phyloP scores from a whole-genome alignment of 148 eudicot species.

The Tetragonia tetragonoides region DNA sequence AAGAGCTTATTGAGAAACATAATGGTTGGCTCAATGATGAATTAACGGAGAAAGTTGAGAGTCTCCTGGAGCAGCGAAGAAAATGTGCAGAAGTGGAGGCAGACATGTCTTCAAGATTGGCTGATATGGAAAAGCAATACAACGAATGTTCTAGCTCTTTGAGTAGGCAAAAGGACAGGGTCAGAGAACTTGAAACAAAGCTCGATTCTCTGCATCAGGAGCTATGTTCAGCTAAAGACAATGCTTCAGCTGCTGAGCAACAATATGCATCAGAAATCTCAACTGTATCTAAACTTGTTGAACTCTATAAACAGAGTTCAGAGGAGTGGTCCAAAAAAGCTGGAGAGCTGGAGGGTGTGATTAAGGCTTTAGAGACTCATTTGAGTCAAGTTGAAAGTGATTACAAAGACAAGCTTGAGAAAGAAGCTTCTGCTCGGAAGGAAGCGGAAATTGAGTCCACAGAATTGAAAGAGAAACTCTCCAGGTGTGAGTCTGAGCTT shows the following conservation, averaged over 20 bases:
- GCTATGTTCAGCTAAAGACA: constrained; percentile 60
- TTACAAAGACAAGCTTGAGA: constrained; percentile 78
- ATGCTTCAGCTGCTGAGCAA: constrained; percentile 67
- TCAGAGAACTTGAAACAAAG: constrained; percentile 65
- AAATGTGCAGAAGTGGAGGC: constrained; percentile 68
- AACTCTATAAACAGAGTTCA: constrained; percentile 90
- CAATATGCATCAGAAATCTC: constrained; percentile 60
- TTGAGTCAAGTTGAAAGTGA: constrained; percentile 78
- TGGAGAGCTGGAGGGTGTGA: constrained; percentile 94
- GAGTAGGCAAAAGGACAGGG: constrained; percentile 69
- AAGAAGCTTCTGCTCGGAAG: constrained; percentile 56
- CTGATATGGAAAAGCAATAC: constrained; percentile 70
- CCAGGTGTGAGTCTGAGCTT: constrained; percentile 63
- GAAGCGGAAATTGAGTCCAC: constrained; percentile 63
- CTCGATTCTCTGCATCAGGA: constrained; percentile 63
- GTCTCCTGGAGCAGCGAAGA: constrained; percentile 60
- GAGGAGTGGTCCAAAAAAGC: constrained; percentile 97
- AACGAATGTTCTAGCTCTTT: constrained; percentile 64
- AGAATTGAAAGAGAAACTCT: constrained; percentile 67
- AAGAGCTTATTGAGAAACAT: constrained; percentile 90
- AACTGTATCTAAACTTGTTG: constrained; percentile 78
- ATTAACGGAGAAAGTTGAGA: constrained; percentile 57
- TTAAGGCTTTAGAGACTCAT: constrained; percentile 91
- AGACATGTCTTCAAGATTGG: constrained; percentile 69
- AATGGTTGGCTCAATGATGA: constrained; percentile 91